Evolutionary conservation across 202 grass and related monocot species (phyloP), one percentile per base, ranked within the genome.

Genomic region (Digitaria exilis): DNA sequence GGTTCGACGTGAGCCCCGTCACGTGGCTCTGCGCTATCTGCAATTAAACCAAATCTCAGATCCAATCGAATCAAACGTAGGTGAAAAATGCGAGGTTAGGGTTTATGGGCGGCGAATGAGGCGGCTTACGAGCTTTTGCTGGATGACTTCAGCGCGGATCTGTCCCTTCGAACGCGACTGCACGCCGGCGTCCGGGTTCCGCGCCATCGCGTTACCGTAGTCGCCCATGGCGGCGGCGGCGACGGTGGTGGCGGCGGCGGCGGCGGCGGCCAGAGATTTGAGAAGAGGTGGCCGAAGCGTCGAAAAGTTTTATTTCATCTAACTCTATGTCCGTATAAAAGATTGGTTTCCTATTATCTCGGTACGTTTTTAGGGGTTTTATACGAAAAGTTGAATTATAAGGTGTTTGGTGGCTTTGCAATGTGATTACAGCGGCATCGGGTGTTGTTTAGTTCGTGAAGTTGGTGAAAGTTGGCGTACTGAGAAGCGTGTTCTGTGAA

Each of bases 21-120:
- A 89, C 80, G 87, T 94, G 91, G 69, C 81, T 77, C 82, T 94
- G 89, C 48, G 88, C 94, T 59, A 97, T 94, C 94, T 97, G 84
- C 46, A 31, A 46, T 28, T 15, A 72, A 16, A 61, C 6, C 25
- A 34, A 57, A 71, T 49, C 65, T 57, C 35, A 58, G 55, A 78
- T 41, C 29, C 34, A 69, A 46, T 70, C 44, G 44, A 45, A 55
- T 13, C 49, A 22, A 61, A 80, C 73, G 21, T 61, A 24, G 57
- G 32, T 21, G 35, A 30, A 62, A 16, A 15, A 51, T 18, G 41
- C 45, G 85, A 81, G 85, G 65, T 83, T 85, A 77, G 80, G 79
- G 80, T 86, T 92, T 89, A 83, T 14, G 46, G 89, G 78, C 4
- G 22, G 26, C 1, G 55, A 3, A 41, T 46, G 48, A 62, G 30